Evolutionary conservation across 352 stramenopile species (phyloP), one percentile per base, ranked within the genome.

Genomic region (Phytophthora europaea): DNA sequence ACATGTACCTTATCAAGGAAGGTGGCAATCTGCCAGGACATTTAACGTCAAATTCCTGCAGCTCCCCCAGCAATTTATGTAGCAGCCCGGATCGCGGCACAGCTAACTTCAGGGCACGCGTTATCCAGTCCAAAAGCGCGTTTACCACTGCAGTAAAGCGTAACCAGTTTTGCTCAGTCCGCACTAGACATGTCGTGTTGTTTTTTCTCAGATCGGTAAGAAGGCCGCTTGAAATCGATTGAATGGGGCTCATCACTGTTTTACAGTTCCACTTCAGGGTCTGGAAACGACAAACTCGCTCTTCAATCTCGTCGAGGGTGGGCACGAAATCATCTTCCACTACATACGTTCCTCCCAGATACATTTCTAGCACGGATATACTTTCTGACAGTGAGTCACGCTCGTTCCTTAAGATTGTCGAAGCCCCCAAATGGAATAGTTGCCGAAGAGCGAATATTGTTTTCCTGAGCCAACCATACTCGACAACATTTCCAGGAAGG

Each of bases 141-240:
- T 65, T 54, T 2, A 60, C 34, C 18, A 61, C 38, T 34, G 52
- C 34, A 3, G 23, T 45, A 23, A 70, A 70, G 5, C 67, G 60
- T 23, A 12, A 48, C 67, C 67, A 74, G 28, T 65, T 74, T 36
- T 60, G 7, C 18, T 28, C 8, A 43, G 15, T 61, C 2, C 66
- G 47, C 31, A 68, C 15, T 40, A 73, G 54, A 57, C 13, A 36
- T 13, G 6, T 10, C 7, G 50, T n/a, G 50, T 62, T 12, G 26
- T 33, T n/a, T 57, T 34, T 15, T 50, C 18, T 50, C 43, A 72
- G 26, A 52, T 72, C 50, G n/a, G 28, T 28, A 13, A 74, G 43
- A 28, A 70, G 20, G 1, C 12, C 28, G n/a, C 22, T 33, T 36
- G 66, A 63, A 48, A 73, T 67, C 20, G 66, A 73, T 15, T 74